phyloP scores from a whole-genome alignment of 495 filamentous ascomycete species.

The Talaromyces borbonicus region DNA sequence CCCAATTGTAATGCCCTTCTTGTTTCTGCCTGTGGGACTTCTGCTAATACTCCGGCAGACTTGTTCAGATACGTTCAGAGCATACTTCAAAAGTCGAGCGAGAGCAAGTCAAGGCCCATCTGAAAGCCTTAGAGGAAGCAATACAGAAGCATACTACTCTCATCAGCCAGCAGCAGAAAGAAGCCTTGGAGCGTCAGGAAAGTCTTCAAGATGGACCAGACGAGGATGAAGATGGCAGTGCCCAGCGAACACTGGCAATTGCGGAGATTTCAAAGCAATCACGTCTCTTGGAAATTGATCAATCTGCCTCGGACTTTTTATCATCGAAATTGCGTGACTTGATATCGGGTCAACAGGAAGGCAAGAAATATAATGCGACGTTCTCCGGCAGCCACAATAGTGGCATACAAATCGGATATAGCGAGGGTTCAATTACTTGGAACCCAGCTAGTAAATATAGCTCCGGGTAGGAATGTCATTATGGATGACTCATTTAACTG shows the following conservation, averaged over 20 bases:
- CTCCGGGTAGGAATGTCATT: too few relatives aligned
- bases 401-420: constrained; percentile 3
- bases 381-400: constrained; percentile 6
- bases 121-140: constrained; percentile 5
- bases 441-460: constrained; percentile 3
- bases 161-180: not conserved
- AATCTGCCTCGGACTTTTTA: constrained; percentile 3
- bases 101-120: not conserved
- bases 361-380: constrained; percentile 1
- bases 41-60: constrained; percentile 7
- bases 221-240: constrained; percentile 6
- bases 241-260: constrained; percentile 3
- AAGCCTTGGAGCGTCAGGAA: constrained; percentile 7
- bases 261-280: constrained; percentile 6
- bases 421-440: not conserved
- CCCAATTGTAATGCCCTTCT: constrained; percentile 2
- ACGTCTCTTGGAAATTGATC: constrained; percentile 5
- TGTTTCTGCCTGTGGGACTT: not conserved
- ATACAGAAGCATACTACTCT: constrained; percentile 6
- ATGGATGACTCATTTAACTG: too few relatives aligned
- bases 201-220: constrained; percentile 6
- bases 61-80: constrained; percentile 6
- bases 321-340: constrained; percentile 3
- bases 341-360: not conserved
- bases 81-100: not conserved